A percentile compares a stretch with the other conserved stretches of the same genome.
Conservation (phyloP, 176 grass and related monocot species). For the Thalia dealbata region DNA sequence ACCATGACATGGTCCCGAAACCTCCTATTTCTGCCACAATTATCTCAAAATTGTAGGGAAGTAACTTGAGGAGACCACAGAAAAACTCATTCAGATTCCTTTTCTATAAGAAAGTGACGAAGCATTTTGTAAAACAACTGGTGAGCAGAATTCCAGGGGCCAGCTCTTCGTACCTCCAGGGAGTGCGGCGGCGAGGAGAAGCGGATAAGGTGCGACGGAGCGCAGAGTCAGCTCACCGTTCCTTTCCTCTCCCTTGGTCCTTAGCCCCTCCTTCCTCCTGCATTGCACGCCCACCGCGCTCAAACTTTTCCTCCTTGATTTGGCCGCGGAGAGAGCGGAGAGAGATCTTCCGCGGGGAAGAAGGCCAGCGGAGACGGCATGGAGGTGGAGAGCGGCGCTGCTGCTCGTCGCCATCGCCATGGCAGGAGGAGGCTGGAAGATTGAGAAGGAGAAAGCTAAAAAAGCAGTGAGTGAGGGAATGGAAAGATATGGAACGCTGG, state of each 20-base stretch:
- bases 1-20: no score
- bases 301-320: neutral
- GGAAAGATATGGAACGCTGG: neutral
- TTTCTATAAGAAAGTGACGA: neutral
- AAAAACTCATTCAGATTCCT: no score
- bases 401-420: neutral
- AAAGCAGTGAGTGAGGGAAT: neutral
- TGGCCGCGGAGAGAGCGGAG: neutral
- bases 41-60: neutral
- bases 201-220: constrained; percentile 60
- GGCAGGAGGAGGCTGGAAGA: neutral
- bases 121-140: neutral
- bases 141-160: neutral
- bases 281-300: constrained; percentile 1
- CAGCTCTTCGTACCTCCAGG: constrained; percentile 41
- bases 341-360: neutral
- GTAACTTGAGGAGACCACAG: no score
- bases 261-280: neutral
- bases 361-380: neutral
- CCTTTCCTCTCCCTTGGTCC: neutral
- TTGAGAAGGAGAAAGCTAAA: neutral
- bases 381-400: neutral
- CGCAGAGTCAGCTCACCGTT: constrained; percentile 31
- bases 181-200: constrained; percentile 53
- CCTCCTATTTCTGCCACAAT: neutral